A percentile compares a stretch with the other conserved stretches of the same genome.
Conservation (phyloP, 1,284 basidiomycete genomes). For the Cryptococcus deneoformans region DNA sequence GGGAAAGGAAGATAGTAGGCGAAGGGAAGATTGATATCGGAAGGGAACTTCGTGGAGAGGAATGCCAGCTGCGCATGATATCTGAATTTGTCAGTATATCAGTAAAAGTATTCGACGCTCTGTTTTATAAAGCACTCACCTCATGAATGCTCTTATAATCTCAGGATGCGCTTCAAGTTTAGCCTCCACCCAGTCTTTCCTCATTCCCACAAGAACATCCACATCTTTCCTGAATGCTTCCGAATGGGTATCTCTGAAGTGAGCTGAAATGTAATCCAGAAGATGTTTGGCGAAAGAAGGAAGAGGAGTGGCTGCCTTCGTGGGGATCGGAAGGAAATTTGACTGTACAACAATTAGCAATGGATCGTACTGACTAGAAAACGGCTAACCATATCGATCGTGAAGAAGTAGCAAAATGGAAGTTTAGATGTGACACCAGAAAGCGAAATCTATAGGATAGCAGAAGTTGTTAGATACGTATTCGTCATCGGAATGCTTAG, state of each 20-base stretch:
- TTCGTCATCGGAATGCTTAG: no score
- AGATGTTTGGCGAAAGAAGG: slow-evolving; percentile 59
- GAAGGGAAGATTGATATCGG: slow-evolving; percentile 70
- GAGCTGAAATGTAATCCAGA: slow-evolving; percentile 64
- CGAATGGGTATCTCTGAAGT: slow-evolving; percentile 74
- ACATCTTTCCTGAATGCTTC: slow-evolving; percentile 85
- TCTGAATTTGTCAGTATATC: slow-evolving; percentile 49
- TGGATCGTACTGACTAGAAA: not conserved
- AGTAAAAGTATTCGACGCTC: not conserved
- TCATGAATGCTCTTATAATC: slow-evolving; percentile 43
- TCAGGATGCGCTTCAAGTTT: slow-evolving; percentile 57
- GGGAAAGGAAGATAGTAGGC: slow-evolving; percentile 71
- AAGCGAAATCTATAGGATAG: no score
- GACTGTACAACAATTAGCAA: slow-evolving; percentile 14
- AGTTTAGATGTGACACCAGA: no score
- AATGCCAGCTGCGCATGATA: slow-evolving; percentile 87
- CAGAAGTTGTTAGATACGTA: no score
- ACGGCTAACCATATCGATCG: no score
- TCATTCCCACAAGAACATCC: slow-evolving; percentile 63
- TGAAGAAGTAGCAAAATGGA: no score
- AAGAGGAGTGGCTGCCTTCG: slow-evolving; percentile 66
- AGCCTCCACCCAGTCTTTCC: slow-evolving; percentile 61
- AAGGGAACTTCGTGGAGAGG: slow-evolving; percentile 65
- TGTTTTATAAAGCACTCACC: slow-evolving; percentile 45
- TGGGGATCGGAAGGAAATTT: slow-evolving; percentile 73